Conservation (phyloP, 345 rosid species). For the Eucalyptus rudis region DNA sequence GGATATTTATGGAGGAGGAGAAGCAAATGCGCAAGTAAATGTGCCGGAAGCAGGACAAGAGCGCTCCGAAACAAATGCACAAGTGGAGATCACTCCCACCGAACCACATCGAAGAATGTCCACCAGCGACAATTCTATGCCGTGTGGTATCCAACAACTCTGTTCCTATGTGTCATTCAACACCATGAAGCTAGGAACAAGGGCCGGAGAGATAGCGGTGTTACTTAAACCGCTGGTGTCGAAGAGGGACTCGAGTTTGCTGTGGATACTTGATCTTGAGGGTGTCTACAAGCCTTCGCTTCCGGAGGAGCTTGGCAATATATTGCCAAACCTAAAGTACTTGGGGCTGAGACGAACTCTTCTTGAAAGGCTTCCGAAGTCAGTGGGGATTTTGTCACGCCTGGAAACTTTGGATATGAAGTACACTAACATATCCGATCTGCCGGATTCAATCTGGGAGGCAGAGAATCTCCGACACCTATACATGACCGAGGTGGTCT, state of each 20-base stretch:
- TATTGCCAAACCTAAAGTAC: constrained; percentile 2
- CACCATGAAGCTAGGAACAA: background rate
- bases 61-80: background rate
- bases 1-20: background rate
- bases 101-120: too few relatives aligned
- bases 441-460: too few relatives aligned
- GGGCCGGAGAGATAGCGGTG: background rate
- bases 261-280: constrained; percentile 19
- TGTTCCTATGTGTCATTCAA: constrained; percentile 6
- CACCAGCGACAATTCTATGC: background rate
- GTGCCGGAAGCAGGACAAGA: background rate
- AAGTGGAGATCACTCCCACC: background rate
- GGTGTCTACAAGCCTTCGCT: constrained; percentile 12
- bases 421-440: too few relatives aligned
- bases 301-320: constrained; percentile 2
- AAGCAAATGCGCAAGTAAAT: background rate
- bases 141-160: background rate
- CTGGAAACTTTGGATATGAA: too few relatives aligned
- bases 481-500: background rate
- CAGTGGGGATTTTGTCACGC: too few relatives aligned
- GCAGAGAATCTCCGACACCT: constrained; percentile 1
- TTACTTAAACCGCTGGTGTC: background rate
- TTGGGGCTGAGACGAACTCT: constrained; percentile 16
- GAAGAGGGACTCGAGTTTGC: background rate
- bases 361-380: constrained; percentile 5